phyloP scores from a whole-genome alignment of 139 green algal species.

The Medakamo hakoo region DNA sequence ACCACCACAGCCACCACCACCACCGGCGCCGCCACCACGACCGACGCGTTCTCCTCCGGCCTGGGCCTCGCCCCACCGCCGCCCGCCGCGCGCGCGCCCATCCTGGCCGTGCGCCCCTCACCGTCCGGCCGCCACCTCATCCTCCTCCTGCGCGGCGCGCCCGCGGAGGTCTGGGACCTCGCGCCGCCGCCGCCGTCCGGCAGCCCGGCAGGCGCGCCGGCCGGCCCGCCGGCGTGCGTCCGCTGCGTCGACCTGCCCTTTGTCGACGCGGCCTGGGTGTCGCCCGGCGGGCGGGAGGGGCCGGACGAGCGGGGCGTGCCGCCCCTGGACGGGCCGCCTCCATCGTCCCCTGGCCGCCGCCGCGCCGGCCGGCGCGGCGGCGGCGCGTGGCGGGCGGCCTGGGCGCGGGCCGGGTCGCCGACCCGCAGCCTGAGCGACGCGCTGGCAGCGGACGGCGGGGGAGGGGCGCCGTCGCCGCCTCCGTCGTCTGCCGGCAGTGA shows the following conservation, averaged over 20 bases:
- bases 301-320: background rate
- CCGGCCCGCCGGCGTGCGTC: background rate
- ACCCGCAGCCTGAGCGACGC: too few relatives aligned
- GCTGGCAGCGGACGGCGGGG: background rate
- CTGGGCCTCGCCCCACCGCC: too few relatives aligned
- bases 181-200: too few relatives aligned
- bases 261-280: background rate
- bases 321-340: too few relatives aligned
- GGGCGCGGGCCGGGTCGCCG: too few relatives aligned
- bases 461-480: background rate
- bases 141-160: background rate
- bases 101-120: background rate
- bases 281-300: too few relatives aligned
- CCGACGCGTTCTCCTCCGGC: too few relatives aligned
- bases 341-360: background rate
- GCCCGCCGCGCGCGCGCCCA: too few relatives aligned
- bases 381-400: background rate
- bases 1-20: too few relatives aligned
- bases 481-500: slow-evolving; percentile 17
- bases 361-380: too few relatives aligned
- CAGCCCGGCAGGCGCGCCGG: too few relatives aligned
- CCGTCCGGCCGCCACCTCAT: background rate
- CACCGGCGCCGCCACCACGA: too few relatives aligned
- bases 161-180: background rate
- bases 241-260: background rate